These are phyloP conservation scores for Pyricularia pennisetigena DNA, from an alignment of 2,329 filamentous ascomycete genomes.

Conservation along the genomic window DNA sequence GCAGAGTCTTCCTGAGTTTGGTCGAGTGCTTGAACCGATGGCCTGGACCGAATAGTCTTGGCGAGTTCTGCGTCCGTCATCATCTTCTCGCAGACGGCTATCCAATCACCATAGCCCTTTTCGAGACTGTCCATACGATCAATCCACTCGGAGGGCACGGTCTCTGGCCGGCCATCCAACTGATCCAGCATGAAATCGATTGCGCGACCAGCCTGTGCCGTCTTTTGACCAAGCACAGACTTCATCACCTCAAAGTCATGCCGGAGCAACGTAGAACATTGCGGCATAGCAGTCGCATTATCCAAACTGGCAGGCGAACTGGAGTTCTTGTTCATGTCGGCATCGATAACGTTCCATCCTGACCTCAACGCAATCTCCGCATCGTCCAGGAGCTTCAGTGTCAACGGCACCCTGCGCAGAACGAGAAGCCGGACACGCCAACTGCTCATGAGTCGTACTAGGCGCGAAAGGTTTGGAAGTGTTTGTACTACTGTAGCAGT, in stretches of 20 bases:
- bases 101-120: constrained; percentile 69
- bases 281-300: constrained; percentile 3
- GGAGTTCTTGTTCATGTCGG: constrained; percentile 3
- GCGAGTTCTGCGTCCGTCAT: constrained; percentile 57
- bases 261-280: constrained; percentile 21
- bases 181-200: constrained; percentile 82
- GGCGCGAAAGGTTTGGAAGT: constrained; percentile 66
- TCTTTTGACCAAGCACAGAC: constrained; percentile 54
- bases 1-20: not conserved
- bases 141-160: constrained; percentile 78
- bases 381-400: constrained; percentile 57
- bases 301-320: constrained; percentile 8
- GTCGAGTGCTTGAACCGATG: not conserved
- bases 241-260: constrained; percentile 50
- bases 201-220: constrained; percentile 58
- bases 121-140: constrained; percentile 78
- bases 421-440: constrained; percentile 75
- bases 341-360: constrained; percentile 52
- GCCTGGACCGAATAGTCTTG: not conserved
- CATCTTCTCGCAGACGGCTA: constrained; percentile 63
- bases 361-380: constrained; percentile 54
- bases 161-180: constrained; percentile 75
- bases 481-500: constrained; percentile 88
- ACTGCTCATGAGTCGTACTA: constrained; percentile 61
- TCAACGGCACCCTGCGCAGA: constrained; percentile 60